Evolutionary conservation across 2,329 filamentous ascomycete species (phyloP).

Genomic region (Aspergillus neotritici): DNA sequence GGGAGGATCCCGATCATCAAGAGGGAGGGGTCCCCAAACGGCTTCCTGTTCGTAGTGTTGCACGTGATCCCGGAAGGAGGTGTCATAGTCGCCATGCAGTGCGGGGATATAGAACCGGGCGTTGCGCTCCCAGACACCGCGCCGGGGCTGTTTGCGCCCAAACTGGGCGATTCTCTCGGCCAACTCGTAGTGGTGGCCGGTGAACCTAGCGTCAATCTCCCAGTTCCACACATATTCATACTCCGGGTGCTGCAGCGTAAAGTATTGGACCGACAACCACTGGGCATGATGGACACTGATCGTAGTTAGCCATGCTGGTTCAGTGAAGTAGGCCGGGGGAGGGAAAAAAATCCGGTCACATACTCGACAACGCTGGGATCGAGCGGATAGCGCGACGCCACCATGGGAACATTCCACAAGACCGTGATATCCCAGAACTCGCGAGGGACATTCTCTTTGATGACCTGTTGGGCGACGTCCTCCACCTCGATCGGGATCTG

Average conservation of each 20-base stretch:
- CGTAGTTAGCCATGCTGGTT: slow-evolving; percentile 19
- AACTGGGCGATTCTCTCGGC: slow-evolving; percentile 58
- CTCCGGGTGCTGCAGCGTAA: slow-evolving; percentile 65
- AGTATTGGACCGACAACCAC: slow-evolving; percentile 69
- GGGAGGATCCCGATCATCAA: slow-evolving; percentile 48
- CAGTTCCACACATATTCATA: slow-evolving; percentile 77
- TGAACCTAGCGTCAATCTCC: slow-evolving; percentile 71
- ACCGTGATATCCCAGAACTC: slow-evolving; percentile 68
- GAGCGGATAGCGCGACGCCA: slow-evolving; percentile 47
- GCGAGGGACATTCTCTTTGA: slow-evolving; percentile 58
- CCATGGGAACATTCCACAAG: slow-evolving; percentile 62
- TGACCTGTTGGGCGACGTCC: slow-evolving; percentile 55
- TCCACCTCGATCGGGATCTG: slow-evolving; percentile 71
- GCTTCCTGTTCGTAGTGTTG: slow-evolving; percentile 45
- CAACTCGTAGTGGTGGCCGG: slow-evolving; percentile 70
- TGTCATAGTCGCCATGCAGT: slow-evolving; percentile 46
- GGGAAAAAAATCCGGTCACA: slow-evolving; percentile 7
- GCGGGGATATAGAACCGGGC: slow-evolving; percentile 52
- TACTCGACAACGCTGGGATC: slow-evolving; percentile 47
- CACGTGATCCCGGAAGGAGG: slow-evolving; percentile 7
- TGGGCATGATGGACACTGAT: slow-evolving; percentile 56
- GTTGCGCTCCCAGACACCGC: slow-evolving; percentile 55
- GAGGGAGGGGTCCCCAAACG: slow-evolving; percentile 64
- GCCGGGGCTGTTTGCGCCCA: slow-evolving; percentile 50
- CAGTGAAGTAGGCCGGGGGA: not conserved